These are phyloP conservation scores for Phytophthora lateralis DNA, from an alignment of 352 stramenopile species.

Conservation along the genomic window DNA sequence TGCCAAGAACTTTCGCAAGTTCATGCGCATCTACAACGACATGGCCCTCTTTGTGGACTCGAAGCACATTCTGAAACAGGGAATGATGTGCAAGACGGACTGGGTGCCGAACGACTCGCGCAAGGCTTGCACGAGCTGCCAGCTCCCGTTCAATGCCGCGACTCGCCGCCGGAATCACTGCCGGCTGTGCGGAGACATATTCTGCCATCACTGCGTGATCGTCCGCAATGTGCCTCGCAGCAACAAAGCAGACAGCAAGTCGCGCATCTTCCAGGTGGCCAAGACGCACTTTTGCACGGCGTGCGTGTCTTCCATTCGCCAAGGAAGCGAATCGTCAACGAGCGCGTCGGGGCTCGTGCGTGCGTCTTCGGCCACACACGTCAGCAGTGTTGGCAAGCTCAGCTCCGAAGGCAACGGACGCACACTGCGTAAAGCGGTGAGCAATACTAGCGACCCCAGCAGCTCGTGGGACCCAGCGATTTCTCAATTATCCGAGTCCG, in stretches of 20 bases:
- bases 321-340: conserved; percentile 17
- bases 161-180: conserved; percentile 74
- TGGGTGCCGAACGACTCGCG: conserved; percentile 67
- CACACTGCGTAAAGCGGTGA: conserved; percentile 21
- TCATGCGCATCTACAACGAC: conserved; percentile 65
- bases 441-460: conserved; percentile 9
- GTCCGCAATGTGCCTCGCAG: conserved; percentile 50
- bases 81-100: conserved; percentile 51
- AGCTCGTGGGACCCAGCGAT: conserved; percentile 32
- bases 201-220: conserved; percentile 73
- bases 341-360: conserved; percentile 4
- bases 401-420: conserved; percentile 9
- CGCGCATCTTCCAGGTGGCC: conserved; percentile 53
- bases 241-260: conserved; percentile 16
- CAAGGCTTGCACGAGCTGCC: conserved; percentile 60
- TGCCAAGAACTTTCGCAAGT: conserved; percentile 39
- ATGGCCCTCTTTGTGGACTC: conserved; percentile 65
- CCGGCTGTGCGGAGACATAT: conserved; percentile 77
- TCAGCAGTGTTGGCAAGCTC: conserved; percentile 3
- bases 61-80: conserved; percentile 60
- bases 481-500: conserved; percentile 36
- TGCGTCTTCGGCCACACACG: conserved; percentile 13
- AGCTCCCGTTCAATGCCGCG: conserved; percentile 58
- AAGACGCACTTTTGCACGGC: conserved; percentile 70
- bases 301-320: conserved; percentile 54